Percentiles rank a stretch among this genome's conserved stretches.
phyloP scores from a whole-genome alignment of 2,329 filamentous ascomycete species.

The Akanthomyces uredinophilus region DNA sequence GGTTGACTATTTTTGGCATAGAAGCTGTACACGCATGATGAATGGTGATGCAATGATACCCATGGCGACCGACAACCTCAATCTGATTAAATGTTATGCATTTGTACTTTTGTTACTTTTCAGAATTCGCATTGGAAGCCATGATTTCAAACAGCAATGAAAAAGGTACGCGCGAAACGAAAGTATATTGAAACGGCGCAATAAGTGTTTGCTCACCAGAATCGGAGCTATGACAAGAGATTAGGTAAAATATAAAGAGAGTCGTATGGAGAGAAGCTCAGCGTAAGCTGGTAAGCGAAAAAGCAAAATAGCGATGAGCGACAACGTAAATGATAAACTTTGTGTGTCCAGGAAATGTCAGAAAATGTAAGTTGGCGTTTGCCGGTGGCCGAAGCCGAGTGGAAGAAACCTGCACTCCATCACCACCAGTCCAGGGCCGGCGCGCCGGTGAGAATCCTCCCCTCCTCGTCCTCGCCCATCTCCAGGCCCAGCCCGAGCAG shows the following conservation, averaged over 20 bases:
- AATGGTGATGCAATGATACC: constrained; percentile 11
- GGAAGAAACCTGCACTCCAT: background rate
- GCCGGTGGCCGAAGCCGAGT: no score
- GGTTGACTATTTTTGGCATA: background rate
- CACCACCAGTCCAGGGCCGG: background rate
- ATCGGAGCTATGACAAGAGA: no score
- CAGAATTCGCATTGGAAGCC: background rate
- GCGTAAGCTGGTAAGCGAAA: no score
- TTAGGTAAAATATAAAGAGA: no score
- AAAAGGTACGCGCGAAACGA: background rate
- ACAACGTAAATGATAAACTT: no score
- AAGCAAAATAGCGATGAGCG: no score
- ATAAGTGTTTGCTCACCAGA: no score
- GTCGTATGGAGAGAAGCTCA: no score
- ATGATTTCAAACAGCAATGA: background rate
- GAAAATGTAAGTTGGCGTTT: no score
- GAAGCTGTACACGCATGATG: background rate
- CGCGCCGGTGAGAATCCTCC: background rate
- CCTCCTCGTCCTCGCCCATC: background rate
- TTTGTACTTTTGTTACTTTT: background rate
- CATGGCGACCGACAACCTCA: background rate
- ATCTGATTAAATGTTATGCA: background rate
- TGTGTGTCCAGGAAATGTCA: no score
- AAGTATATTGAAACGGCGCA: no score
- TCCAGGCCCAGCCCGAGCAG: background rate